A percentile compares a stretch with the other conserved stretches of the same genome.
These are phyloP conservation scores for Elaeis guineensis DNA, from an alignment of 176 grass and related monocot species.

Conservation along the genomic window DNA sequence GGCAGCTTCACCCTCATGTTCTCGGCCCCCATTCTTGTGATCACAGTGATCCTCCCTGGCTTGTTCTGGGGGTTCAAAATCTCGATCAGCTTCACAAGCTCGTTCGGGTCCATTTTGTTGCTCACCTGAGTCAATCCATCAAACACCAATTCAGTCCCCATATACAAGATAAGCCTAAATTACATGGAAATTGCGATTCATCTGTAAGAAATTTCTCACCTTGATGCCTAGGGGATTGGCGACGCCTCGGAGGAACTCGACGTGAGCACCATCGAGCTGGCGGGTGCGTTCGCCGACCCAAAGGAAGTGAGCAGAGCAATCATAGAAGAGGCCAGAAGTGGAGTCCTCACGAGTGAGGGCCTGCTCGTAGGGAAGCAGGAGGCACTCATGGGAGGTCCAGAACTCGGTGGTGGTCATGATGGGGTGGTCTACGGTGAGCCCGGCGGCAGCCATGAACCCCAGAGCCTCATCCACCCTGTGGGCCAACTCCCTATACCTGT, in stretches of 20 bases:
- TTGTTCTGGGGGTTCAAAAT: slow-evolving; percentile 77
- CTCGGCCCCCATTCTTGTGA: slow-evolving; percentile 85
- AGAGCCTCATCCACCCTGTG: slow-evolving; percentile 80
- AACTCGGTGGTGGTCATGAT: slow-evolving; percentile 90
- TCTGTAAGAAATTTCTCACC: slow-evolving; percentile 30
- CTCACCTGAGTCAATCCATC: slow-evolving; percentile 43
- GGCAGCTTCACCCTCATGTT: slow-evolving; percentile 94
- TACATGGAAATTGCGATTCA: neutral
- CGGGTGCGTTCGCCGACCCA: slow-evolving; percentile 89
- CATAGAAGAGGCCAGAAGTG: slow-evolving; percentile 62
- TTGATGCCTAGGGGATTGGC: slow-evolving; percentile 90
- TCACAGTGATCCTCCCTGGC: slow-evolving; percentile 77
- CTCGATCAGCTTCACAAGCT: slow-evolving; percentile 87
- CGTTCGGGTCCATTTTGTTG: slow-evolving; percentile 84
- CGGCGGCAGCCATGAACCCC: slow-evolving; percentile 87
- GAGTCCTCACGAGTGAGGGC: slow-evolving; percentile 82
- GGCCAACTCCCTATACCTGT: slow-evolving; percentile 84
- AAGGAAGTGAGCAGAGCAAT: slow-evolving; percentile 88
- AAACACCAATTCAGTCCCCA: neutral
- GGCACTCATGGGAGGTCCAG: slow-evolving; percentile 92
- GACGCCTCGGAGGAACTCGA: slow-evolving; percentile 78
- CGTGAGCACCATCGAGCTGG: slow-evolving; percentile 85
- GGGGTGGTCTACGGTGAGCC: slow-evolving; percentile 68
- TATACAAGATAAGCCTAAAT: neutral
- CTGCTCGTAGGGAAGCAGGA: slow-evolving; percentile 84